These are phyloP conservation scores for Canavalia gladiata DNA, from an alignment of 306 rosid species.

Conservation along the genomic window DNA sequence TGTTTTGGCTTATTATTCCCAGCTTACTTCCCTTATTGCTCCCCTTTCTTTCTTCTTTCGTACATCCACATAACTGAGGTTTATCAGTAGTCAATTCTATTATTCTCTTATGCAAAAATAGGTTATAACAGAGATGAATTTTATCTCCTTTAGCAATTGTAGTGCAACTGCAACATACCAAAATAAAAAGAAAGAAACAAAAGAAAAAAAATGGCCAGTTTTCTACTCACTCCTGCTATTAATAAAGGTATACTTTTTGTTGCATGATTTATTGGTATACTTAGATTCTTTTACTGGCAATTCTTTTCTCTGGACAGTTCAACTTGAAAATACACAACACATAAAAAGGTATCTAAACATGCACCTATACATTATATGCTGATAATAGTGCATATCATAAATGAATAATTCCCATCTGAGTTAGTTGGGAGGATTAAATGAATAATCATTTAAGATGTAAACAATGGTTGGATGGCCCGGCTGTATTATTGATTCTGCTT, in stretches of 20 bases:
- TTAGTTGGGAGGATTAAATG: constrained; percentile 8
- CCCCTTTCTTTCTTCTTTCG: background rate
- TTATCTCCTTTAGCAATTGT: background rate
- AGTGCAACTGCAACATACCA: constrained; percentile 5
- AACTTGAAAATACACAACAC: background rate
- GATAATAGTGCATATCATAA: constrained; percentile 6
- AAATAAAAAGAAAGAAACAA: background rate
- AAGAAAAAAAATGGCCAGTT: too few species aligned
- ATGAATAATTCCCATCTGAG: background rate
- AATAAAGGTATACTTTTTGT: background rate
- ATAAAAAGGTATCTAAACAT: background rate
- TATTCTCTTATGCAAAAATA: background rate
- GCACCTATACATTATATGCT: background rate
- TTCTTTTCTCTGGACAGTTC: constrained; percentile 7
- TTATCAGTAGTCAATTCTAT: background rate
- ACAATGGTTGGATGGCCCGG: background rate
- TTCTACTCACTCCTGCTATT: background rate
- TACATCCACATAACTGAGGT: background rate
- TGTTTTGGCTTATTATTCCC: background rate
- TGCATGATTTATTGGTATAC: background rate
- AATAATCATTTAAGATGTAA: constrained; percentile 12
- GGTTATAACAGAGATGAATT: background rate
- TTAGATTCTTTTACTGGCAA: background rate
- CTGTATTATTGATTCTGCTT: constrained; percentile 2
- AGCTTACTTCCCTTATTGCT: too few species aligned